These are phyloP conservation scores for Gilbertella persicaria DNA, from an alignment of 371 early-diverging fungal genomes.

Conservation along the genomic window DNA sequence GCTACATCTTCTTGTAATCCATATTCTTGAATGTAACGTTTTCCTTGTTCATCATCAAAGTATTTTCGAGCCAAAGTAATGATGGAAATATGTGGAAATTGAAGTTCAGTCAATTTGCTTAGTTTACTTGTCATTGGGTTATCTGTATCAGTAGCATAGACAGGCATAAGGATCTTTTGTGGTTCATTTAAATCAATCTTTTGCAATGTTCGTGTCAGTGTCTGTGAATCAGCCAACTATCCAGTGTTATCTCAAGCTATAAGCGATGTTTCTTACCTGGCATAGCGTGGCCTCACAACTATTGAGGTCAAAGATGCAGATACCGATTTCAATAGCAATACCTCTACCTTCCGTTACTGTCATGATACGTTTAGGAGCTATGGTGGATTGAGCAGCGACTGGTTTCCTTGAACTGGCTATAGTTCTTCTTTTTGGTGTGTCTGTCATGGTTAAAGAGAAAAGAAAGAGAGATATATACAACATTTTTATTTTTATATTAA, in stretches of 20 bases:
- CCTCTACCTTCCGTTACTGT: constrained; percentile 57
- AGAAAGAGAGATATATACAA: too few species aligned
- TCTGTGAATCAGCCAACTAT: constrained; percentile 69
- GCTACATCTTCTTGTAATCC: constrained; percentile 47
- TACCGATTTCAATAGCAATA: constrained; percentile 60
- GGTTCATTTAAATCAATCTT: constrained; percentile 63
- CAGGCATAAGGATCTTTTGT: constrained; percentile 45
- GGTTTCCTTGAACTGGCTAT: constrained; percentile 1
- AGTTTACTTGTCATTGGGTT: constrained; percentile 49
- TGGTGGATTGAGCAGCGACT: neutral
- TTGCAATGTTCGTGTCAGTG: constrained; percentile 64
- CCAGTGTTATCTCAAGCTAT: neutral
- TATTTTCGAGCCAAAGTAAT: constrained; percentile 53
- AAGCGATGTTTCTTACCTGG: constrained; percentile 47
- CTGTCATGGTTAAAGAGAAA: too few species aligned
- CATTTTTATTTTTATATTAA: constrained; percentile 13
- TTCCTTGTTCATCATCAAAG: constrained; percentile 63
- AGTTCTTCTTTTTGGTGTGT: neutral
- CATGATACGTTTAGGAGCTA: constrained; percentile 22
- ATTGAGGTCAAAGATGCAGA: constrained; percentile 62
- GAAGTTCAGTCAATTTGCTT: constrained; percentile 46
- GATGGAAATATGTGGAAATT: constrained; percentile 44
- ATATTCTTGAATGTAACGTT: constrained; percentile 49
- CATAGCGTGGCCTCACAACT: constrained; percentile 64
- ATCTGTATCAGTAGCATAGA: neutral